phyloP scores from a whole-genome alignment of 306 rosid genomes.

The Psophocarpus tetragonolobus region DNA sequence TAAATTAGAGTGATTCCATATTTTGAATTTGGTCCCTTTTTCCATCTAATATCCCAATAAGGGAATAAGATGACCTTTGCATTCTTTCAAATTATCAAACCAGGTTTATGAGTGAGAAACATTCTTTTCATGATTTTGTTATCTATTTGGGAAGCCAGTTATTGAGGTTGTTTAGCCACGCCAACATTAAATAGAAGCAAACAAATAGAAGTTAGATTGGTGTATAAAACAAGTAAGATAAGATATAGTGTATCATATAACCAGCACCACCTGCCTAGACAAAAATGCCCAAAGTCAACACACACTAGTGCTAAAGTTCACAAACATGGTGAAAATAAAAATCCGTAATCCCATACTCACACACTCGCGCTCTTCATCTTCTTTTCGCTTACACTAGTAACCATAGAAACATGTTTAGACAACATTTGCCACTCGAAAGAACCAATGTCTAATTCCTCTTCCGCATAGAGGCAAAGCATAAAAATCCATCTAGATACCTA shows the following conservation, averaged over 20 bases:
- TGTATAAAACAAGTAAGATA: too few relatives aligned
- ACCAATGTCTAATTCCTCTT: slow-evolving; percentile 62
- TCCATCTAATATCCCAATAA: neutral
- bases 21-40: neutral
- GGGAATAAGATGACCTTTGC: neutral
- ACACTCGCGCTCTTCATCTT: slow-evolving; percentile 7
- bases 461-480: slow-evolving; percentile 35
- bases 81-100: neutral
- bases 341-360: slow-evolving; percentile 15
- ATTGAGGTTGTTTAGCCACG: too few relatives aligned
- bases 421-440: slow-evolving; percentile 36
- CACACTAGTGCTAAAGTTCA: too few relatives aligned
- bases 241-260: too few relatives aligned
- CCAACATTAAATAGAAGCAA: too few relatives aligned
- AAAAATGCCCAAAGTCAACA: too few relatives aligned
- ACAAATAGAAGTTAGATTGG: too few relatives aligned
- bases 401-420: slow-evolving; percentile 46
- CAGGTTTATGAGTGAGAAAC: neutral
- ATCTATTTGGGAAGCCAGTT: too few relatives aligned
- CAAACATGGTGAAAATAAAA: too few relatives aligned
- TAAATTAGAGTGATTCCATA: neutral
- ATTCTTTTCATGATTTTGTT: neutral
- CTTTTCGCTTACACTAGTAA: slow-evolving; percentile 20
- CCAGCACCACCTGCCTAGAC: too few relatives aligned
- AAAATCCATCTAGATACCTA: slow-evolving; percentile 54